Conservation (phyloP, 1,139 yeast genomes). For the Debaryomyces coudertii region DNA sequence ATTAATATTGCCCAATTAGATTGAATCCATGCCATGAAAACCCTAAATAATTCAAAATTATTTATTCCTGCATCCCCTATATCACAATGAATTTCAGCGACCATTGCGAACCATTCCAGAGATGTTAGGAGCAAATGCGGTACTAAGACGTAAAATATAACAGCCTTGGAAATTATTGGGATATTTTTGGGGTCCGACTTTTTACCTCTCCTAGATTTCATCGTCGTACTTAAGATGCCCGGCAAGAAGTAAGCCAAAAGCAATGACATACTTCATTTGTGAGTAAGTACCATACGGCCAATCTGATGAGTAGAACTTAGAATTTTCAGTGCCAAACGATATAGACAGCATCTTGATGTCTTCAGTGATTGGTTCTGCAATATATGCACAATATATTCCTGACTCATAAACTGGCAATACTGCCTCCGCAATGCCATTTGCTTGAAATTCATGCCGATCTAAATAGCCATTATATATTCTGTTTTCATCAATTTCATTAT, state of each 20-base stretch:
- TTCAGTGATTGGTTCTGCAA: conserved; percentile 26
- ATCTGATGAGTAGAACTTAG: background rate
- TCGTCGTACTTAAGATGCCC: conserved; percentile 29
- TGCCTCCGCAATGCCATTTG: no score
- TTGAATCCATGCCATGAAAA: conserved; percentile 8
- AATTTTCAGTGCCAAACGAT: no score
- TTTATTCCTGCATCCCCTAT: conserved; percentile 5
- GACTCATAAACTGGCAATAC: conserved; percentile 23
- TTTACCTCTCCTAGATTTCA: conserved; percentile 30
- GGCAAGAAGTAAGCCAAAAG: conserved; percentile 23
- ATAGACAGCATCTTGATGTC: no score
- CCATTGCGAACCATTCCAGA: conserved; percentile 18
- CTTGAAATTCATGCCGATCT: conserved; percentile 10
- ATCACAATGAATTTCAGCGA: conserved; percentile 22
- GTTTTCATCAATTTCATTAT: background rate
- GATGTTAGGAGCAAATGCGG: no score
- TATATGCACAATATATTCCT: conserved; percentile 39
- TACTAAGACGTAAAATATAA: conserved; percentile 31
- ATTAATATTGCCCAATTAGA: conserved; percentile 13
- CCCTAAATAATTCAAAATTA: conserved; percentile 16
- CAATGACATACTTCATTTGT: conserved; percentile 17
- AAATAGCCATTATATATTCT: background rate
- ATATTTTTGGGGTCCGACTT: conserved; percentile 33
- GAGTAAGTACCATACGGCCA: background rate
- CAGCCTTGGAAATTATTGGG: conserved; percentile 34